Evolutionary conservation across 305 asterid species (phyloP).

Genomic region (Solanum hybrid): DNA sequence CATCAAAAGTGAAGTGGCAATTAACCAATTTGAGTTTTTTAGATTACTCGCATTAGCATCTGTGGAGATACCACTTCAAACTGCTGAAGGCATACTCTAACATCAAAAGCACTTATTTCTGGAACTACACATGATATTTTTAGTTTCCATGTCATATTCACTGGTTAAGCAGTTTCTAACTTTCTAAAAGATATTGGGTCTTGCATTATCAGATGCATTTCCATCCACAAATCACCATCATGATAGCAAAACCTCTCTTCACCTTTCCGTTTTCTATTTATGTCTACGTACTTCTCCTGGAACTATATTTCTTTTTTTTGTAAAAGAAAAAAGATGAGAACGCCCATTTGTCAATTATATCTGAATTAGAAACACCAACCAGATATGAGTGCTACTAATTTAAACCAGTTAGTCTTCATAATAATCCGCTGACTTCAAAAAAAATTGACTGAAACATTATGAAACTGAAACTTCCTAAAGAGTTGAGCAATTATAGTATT

Average conservation of each 20-base stretch:
- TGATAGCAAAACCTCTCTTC: background rate
- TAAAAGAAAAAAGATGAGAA: background rate
- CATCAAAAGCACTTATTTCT: background rate
- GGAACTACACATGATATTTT: background rate
- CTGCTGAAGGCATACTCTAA: background rate
- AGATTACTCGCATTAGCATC: background rate
- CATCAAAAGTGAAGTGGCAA: background rate
- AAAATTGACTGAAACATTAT: background rate
- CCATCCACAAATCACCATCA: background rate
- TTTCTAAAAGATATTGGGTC: background rate
- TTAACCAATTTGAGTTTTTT: background rate
- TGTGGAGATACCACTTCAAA: background rate
- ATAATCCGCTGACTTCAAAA: background rate
- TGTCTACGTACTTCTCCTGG: background rate
- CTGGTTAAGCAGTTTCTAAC: background rate
- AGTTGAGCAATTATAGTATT: background rate
- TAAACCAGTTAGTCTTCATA: background rate
- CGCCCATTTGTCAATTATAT: background rate
- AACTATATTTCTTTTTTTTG: background rate
- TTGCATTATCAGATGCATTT: background rate
- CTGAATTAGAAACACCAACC: background rate
- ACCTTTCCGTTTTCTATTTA: background rate
- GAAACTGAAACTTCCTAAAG: background rate
- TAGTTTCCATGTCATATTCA: background rate
- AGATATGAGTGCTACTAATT: background rate